Percentiles rank a stretch among this genome's conserved stretches.
Conservation (phyloP, 2,329 filamentous ascomycete species). For the Rhynchosporium agropyri region DNA sequence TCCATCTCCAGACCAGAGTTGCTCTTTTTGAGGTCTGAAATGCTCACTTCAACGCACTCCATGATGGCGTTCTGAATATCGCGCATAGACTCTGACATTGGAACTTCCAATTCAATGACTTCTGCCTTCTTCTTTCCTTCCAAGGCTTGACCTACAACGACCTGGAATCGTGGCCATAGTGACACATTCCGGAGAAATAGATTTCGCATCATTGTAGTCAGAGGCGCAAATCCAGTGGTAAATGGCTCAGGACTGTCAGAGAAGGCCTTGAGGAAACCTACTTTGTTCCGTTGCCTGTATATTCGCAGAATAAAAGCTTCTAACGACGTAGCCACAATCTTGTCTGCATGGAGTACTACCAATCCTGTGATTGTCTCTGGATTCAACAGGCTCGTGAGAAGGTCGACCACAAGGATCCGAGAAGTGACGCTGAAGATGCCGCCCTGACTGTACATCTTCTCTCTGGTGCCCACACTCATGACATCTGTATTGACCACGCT, state of each 20-base stretch:
- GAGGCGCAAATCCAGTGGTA: constrained; percentile 81
- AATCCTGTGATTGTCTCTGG: constrained; percentile 86
- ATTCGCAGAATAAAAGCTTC: constrained; percentile 96
- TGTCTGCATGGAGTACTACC: constrained; percentile 85
- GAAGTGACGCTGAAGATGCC: constrained; percentile 97
- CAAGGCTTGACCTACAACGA: constrained; percentile 83
- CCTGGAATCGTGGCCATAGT: constrained; percentile 91
- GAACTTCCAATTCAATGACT: constrained; percentile 93
- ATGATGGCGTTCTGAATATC: constrained; percentile 93
- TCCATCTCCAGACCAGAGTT: constrained; percentile 93
- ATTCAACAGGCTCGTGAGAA: constrained; percentile 80
- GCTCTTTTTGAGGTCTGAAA: constrained; percentile 88
- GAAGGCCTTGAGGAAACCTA: constrained; percentile 92
- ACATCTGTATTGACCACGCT: constrained; percentile 93
- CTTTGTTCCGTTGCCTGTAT: constrained; percentile 92
- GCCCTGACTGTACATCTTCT: constrained; percentile 88
- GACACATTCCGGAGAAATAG: constrained; percentile 87
- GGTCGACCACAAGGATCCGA: constrained; percentile 89
- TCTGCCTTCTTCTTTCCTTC: constrained; percentile 93
- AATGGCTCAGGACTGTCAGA: constrained; percentile 93
- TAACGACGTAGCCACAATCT: constrained; percentile 79
- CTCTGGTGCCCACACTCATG: constrained; percentile 81
- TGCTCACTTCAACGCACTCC: constrained; percentile 94
- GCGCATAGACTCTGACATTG: constrained; percentile 93
- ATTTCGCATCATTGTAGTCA: constrained; percentile 89